Evolutionary conservation across 352 stramenopile species (phyloP), one percentile per base, ranked within the genome.

Genomic region (Globisporangium apiculatum): DNA sequence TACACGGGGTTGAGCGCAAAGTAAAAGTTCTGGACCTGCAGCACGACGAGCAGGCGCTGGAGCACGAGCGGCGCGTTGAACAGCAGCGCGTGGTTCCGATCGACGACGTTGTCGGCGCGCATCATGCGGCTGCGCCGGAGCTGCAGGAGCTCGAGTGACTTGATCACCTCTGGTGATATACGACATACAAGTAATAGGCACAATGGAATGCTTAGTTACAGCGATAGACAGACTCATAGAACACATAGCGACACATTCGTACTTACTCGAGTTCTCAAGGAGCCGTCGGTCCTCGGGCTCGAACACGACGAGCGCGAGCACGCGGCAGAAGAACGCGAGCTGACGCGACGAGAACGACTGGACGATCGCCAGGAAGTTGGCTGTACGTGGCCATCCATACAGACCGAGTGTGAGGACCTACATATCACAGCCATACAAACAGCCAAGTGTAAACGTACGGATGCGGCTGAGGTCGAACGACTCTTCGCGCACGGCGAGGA

Each of bases 271-370:
- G 55, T 77, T 96, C 58, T 98, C 93, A 24, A 98, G 71, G 1
- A 98, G 69, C 40, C 95, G 82, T 15, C 95, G 83, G 62, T 98
- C 95, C 66, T 98, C 95, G 1, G 92, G 92, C 62, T 98, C 93
- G 72, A 98, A 98, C 18, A 98, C 78, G 6, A 98, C 77, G 7
- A 98, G 75, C 3, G 91, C 94, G 24, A 99, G 75, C 37, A 98
- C 91, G n/a, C 95, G 87, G 53, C 93, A 98, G 68, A 98, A 98
- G 69, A 98, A 96, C 11, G 94, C 92, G 46, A 98, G 71, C 57
- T 98, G 91, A 11, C 93, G 81, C 40, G 87, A 96, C 8, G 79
- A 96, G 53, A 98, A 86, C 35, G 80, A 82, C 51, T 83, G 66
- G 49, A 98, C 79, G 50, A 98, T 84, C 6, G 72, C 53, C 58